These are phyloP conservation scores for Curvularia sp. DNA, from an alignment of 2,329 filamentous ascomycete species.

Conservation along the genomic window DNA sequence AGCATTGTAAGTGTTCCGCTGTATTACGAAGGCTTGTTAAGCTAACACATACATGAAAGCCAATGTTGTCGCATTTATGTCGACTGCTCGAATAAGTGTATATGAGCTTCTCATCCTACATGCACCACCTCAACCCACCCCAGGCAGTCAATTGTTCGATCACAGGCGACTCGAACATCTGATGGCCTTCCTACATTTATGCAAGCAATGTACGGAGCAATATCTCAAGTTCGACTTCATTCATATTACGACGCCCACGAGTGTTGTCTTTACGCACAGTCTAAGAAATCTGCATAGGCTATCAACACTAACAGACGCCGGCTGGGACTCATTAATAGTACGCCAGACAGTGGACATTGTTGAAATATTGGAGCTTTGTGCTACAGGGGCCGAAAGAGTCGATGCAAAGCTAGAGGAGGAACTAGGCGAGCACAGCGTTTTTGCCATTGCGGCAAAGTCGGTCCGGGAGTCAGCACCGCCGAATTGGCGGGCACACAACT, in stretches of 20 bases:
- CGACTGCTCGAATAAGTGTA: constrained; percentile 23
- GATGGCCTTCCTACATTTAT: constrained; percentile 17
- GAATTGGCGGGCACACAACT: constrained; percentile 13
- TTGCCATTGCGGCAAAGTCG: constrained; percentile 21
- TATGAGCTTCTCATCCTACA: constrained; percentile 18
- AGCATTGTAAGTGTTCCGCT: constrained; percentile 20
- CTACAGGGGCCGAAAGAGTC: constrained; percentile 14
- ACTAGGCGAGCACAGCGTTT: constrained; percentile 26
- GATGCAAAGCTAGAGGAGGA: constrained; percentile 18
- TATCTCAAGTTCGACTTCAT: constrained; percentile 19
- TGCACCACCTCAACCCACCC: constrained; percentile 10
- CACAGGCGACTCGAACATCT: constrained; percentile 25
- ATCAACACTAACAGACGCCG: constrained; percentile 18
- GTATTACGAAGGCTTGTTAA: background rate
- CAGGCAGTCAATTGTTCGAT: constrained; percentile 11
- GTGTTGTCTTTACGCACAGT: constrained; percentile 24
- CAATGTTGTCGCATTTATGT: constrained; percentile 19
- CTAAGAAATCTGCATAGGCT: constrained; percentile 23
- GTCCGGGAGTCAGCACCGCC: constrained; percentile 21
- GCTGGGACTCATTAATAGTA: constrained; percentile 24
- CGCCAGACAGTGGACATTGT: constrained; percentile 19
- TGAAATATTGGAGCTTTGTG: constrained; percentile 18
- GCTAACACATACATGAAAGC: constrained; percentile 10
- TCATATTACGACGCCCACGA: constrained; percentile 14
- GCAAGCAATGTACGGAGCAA: constrained; percentile 22